These are phyloP conservation scores for Hibiscus mutabilis DNA, from an alignment of 345 rosid genomes.

Conservation along the genomic window DNA sequence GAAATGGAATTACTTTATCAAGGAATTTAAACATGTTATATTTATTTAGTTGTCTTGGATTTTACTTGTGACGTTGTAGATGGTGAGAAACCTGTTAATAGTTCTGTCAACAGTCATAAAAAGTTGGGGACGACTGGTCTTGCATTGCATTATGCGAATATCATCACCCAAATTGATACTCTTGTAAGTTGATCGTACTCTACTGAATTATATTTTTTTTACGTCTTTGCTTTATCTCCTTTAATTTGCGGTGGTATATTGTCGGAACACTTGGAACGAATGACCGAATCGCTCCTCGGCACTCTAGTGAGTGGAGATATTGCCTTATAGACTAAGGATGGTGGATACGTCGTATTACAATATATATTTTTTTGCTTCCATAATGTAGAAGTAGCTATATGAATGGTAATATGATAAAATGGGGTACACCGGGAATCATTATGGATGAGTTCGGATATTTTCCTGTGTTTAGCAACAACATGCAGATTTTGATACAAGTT, in stretches of 20 bases:
- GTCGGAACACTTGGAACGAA: not conserved
- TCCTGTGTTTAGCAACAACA: not conserved
- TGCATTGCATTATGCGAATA: conserved; percentile 96
- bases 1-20: not conserved
- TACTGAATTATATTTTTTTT: conserved; percentile 5
- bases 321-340: not conserved
- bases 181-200: conserved; percentile 53
- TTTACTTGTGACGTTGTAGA: conserved; percentile 43
- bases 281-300: not conserved
- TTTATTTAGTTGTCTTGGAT: not conserved
- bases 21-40: not conserved
- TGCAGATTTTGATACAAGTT: conserved; percentile 6
- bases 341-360: not conserved
- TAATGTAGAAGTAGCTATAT: not conserved
- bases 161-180: conserved; percentile 85
- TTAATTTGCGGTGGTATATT: not conserved
- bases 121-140: conserved; percentile 91
- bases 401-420: not conserved
- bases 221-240: not conserved
- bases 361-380: not conserved
- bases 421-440: not conserved
- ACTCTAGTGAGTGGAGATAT: not conserved
- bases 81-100: conserved; percentile 39
- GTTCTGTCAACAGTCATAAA: conserved; percentile 33
- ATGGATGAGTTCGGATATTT: not conserved